Base-by-base conservation (phyloP, 768 basidiomycete species). In the Epithele typhae region DNA sequence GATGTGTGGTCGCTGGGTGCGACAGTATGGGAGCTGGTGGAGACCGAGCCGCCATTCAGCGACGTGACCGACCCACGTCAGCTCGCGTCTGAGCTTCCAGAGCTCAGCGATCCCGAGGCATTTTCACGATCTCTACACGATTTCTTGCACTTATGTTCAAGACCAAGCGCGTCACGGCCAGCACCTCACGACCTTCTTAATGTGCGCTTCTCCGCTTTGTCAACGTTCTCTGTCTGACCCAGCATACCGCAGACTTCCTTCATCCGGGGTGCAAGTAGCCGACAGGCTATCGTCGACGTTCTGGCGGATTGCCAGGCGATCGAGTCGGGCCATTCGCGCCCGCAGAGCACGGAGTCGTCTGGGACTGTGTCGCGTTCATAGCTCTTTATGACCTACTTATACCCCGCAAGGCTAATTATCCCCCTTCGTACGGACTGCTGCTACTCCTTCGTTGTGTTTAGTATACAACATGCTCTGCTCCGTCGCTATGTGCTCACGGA, bases 1-100 rank as follows among this genome's bases (percentile, higher is more conserved):
- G 88, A 91, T 49, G 71, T 84, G 0, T 91, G 87, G 87, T 88
- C 87, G 0, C 68, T 89, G 5, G 88, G 88, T 1, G 88, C 88
- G 0, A 91, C 88, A 0, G 74, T 87, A 0, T 90, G 88, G 88
- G 88, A 91, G 59, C 74, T 86, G 65, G 84, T 84, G 1, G 76
- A 91, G 59, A 77, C 81, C 5, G 71, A 77, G 42, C 88, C 88
- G 4, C 88, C 88, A 0, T 91, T 90, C 59, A 71, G 76, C 3
- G 74, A 79, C 45, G 68, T 76, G 0, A 73, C 78, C 43, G 72
- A 78, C 48, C 48, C 66, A 5, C 56, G 57, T 9, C 61, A 67
- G 22, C 59, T 87, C 10, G 73, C 71, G 6, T 73, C 80, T 21
- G 76, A 80, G 3, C 87, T 83, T 80, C 87, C 87, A 5, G 67